These are phyloP conservation scores for Limnomonas spitsbergensis DNA, from an alignment of 139 green algal genomes.

Conservation along the genomic window DNA sequence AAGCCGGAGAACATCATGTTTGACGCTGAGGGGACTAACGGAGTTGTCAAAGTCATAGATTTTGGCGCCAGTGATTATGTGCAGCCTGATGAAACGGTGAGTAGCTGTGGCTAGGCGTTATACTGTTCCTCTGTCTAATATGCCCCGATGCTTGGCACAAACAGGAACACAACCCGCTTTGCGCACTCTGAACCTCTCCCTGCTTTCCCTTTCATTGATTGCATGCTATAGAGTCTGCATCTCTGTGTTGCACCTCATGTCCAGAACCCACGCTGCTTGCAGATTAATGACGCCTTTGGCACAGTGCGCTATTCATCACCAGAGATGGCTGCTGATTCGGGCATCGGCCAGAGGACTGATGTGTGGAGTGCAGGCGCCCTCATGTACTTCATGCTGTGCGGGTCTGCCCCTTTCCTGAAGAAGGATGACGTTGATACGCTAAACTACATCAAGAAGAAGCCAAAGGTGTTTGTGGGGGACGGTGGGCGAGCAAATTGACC, in stretches of 20 bases:
- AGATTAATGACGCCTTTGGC: slow-evolving; percentile 51
- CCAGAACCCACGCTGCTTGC: too few species aligned
- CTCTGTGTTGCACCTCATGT: too few species aligned
- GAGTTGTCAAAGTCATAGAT: slow-evolving; percentile 54
- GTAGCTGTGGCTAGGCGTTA: too few species aligned
- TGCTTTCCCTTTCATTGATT: too few species aligned
- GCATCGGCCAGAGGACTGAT: slow-evolving; percentile 55
- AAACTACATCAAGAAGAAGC: slow-evolving; percentile 41
- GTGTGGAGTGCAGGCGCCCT: slow-evolving; percentile 54
- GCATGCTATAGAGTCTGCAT: too few species aligned
- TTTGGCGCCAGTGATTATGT: slow-evolving; percentile 35
- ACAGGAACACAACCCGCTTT: too few species aligned
- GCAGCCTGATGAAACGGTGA: slow-evolving; percentile 30
- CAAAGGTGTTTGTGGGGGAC: slow-evolving; percentile 14
- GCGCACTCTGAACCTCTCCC: too few species aligned
- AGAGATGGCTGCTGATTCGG: slow-evolving; percentile 59
- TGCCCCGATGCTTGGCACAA: too few species aligned
- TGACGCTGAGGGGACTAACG: slow-evolving; percentile 39
- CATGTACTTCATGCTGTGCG: slow-evolving; percentile 48
- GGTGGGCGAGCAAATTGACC: neutral
- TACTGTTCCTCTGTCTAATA: too few species aligned
- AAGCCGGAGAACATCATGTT: slow-evolving; percentile 83
- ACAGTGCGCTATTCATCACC: slow-evolving; percentile 62
- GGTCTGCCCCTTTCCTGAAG: slow-evolving; percentile 33
- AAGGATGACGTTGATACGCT: slow-evolving; percentile 47